Conservation (phyloP, 73 alveolate genomes). For the Paramecium tetraurelia region DNA sequence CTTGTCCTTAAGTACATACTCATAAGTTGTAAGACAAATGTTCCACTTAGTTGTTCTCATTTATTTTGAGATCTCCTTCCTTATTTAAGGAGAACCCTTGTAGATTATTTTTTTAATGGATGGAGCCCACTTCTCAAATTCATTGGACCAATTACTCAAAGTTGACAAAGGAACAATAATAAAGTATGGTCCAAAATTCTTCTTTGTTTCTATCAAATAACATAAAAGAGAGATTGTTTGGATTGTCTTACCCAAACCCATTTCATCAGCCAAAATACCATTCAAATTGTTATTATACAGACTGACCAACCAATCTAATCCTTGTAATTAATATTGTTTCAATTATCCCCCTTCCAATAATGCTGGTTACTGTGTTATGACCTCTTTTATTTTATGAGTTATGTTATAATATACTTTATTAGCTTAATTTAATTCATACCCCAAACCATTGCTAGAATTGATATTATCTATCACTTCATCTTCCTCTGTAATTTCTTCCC, state of each 20-base stretch:
- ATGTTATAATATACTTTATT: constrained; percentile 86
- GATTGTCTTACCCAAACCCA: constrained; percentile 99
- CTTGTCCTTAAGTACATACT: constrained; percentile 94
- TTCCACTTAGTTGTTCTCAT: constrained; percentile 80
- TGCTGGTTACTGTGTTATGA: constrained; percentile 81
- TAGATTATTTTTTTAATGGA: constrained; percentile 87
- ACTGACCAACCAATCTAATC: constrained; percentile 96
- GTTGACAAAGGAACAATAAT: constrained; percentile 98
- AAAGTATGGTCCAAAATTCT: constrained; percentile 96
- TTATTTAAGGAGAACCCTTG: constrained; percentile 88
- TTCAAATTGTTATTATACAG: constrained; percentile 93
- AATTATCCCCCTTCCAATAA: constrained; percentile 89
- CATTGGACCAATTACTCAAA: constrained; percentile 96
- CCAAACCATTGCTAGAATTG: constrained; percentile 61
- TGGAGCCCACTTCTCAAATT: constrained; percentile 98
- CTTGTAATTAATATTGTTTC: constrained; percentile 83
- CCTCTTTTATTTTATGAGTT: constrained; percentile 95
- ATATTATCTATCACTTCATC: constrained; percentile 61
- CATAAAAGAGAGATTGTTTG: constrained; percentile 92
- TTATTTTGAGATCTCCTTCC: constrained; percentile 74
- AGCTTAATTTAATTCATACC: constrained; percentile 61
- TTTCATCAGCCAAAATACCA: constrained; percentile 98
- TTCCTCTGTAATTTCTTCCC: constrained; percentile 65
- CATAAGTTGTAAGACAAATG: constrained; percentile 96
- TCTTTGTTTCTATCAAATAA: constrained; percentile 88